These are phyloP conservation scores for Penicillium macrosclerotiorum DNA, from an alignment of 495 filamentous ascomycete genomes.

Conservation along the genomic window DNA sequence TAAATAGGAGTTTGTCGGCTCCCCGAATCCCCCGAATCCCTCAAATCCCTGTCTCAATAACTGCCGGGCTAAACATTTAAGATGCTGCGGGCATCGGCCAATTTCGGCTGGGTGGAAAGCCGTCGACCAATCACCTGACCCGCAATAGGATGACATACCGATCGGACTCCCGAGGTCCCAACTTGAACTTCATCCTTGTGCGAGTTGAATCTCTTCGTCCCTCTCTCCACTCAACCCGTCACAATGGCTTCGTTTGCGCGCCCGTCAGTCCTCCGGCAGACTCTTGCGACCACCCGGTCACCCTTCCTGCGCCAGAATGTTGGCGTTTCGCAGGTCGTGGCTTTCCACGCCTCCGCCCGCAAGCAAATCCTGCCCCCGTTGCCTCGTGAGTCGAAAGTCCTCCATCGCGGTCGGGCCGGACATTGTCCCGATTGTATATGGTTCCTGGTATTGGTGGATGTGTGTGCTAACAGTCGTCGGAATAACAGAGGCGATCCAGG, in stretches of 20 bases:
- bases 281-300: conserved; percentile 39
- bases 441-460: neutral
- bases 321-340: conserved; percentile 51
- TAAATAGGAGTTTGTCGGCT: no score
- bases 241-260: conserved; percentile 47
- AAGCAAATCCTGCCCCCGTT: conserved; percentile 65
- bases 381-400: conserved; percentile 59
- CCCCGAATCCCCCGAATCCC: no score
- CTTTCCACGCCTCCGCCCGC: conserved; percentile 70
- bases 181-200: conserved; percentile 45
- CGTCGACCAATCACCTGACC: conserved; percentile 41
- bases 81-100: conserved; percentile 34
- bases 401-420: neutral
- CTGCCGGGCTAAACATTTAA: conserved; percentile 25
- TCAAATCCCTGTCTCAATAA: no score
- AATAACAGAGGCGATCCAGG: conserved; percentile 66
- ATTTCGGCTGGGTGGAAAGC: conserved; percentile 44
- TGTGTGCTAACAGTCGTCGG: conserved; percentile 24
- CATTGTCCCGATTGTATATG: neutral
- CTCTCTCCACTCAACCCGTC: conserved; percentile 23
- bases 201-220: conserved; percentile 20
- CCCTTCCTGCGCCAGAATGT: conserved; percentile 39
- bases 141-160: conserved; percentile 46
- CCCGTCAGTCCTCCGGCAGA: conserved; percentile 38
- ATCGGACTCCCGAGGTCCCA: conserved; percentile 46